Base-by-base conservation (phyloP, 192 early-diverging fungal genomes). In the Pilaira anomala region DNA sequence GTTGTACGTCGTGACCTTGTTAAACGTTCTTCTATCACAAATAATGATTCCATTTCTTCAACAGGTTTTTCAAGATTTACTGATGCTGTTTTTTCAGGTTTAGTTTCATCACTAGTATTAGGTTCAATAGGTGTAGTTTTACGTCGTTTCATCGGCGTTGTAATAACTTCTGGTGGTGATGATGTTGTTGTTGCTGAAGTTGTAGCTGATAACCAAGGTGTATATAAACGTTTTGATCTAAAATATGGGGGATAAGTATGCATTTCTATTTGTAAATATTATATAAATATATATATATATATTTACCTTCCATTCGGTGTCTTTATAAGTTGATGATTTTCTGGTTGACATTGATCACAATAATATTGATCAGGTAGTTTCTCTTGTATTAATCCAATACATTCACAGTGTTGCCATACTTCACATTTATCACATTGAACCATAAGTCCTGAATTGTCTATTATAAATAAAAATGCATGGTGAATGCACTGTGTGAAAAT, bases 321-420 rank as follows among this genome's bases (percentile, higher is more conserved):
- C 48, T 72, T 67, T 48, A 85, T 75, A 67, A 86, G 83, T 0
- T 85, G 81, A 66, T 93, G 92, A 60, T 91, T 81, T 53, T 85
- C 79, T n/a, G 94, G 93, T 11, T 78, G 82, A 73, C 95, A 97
- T 44, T 85, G 83, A 60, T 97, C 93, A 77, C 95, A 97, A 54
- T 88, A 97, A 75, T 97, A 97, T 60, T 93, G 84, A 61, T 94
- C 91, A 12, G 92, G 92, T 41, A 91, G 85, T 21, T 90, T 85
- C 46, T 86, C 78, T 54, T 86, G 83, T 57, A 80, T 81, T 52
- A 97, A 70, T 54, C 88, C 88, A 69, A 97, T 88, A 76, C 95
- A 97, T n/a, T 89, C 83, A 54, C 89, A 88, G 69, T 97, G 95
- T 73, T 97, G 95, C 95, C 95, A 97, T 4, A 93, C 91, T 51